phyloP scores from a whole-genome alignment of 1,284 basidiomycete genomes.

The Rhodotorula glutinis region DNA sequence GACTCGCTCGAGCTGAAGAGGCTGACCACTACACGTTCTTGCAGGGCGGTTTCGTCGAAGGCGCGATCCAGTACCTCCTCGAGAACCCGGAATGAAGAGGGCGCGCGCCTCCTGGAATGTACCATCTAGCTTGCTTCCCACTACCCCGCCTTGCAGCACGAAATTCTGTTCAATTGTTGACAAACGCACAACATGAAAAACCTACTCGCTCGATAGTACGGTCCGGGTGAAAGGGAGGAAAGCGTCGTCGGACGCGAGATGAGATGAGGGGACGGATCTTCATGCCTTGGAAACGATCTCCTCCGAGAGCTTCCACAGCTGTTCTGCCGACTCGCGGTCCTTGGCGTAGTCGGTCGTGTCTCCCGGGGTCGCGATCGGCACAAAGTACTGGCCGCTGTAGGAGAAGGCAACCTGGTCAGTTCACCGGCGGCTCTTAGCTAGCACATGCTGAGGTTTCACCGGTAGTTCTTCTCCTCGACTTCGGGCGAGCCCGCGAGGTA shows the following conservation, averaged over 20 bases:
- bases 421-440: too few species aligned
- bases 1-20: neutral
- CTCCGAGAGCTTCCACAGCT: conserved; percentile 38
- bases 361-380: conserved; percentile 40
- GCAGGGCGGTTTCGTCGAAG: conserved; percentile 27
- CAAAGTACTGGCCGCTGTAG: conserved; percentile 43
- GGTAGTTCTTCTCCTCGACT: conserved; percentile 37
- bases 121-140: neutral
- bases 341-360: conserved; percentile 19
- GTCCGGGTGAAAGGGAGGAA: too few species aligned
- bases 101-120: neutral
- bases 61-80: conserved; percentile 27
- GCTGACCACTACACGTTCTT: neutral
- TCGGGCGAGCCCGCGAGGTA: conserved; percentile 46
- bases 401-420: neutral
- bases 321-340: conserved; percentile 24
- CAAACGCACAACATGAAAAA: neutral
- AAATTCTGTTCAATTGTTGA: neutral
- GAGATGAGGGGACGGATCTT: too few species aligned
- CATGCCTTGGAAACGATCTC: conserved; percentile 12
- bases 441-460: conserved; percentile 8
- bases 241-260: too few species aligned
- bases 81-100: conserved; percentile 15
- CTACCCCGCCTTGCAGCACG: neutral
- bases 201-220: too few species aligned